A percentile compares a stretch with the other conserved stretches of the same genome.
Conservation (phyloP, 2,329 filamentous ascomycete species). For the Ascochyta lentis region DNA sequence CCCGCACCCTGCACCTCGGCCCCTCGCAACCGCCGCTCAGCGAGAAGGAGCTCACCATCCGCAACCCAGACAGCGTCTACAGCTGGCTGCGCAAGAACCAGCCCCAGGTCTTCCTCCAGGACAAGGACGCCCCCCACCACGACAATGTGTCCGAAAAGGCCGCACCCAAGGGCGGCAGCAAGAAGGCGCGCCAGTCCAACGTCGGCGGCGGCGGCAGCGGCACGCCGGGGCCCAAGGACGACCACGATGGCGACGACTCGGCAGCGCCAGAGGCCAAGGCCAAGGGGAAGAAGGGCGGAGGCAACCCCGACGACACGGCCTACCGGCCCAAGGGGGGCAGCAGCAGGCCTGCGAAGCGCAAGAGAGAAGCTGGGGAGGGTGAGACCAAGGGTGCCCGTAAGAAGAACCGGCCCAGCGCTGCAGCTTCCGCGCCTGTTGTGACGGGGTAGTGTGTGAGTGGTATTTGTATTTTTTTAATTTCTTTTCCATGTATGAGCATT, state of each 20-base stretch:
- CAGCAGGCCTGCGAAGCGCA: constrained; percentile 51
- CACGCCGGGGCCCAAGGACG: constrained; percentile 44
- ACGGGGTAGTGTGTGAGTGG: background rate
- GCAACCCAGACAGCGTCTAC: constrained; percentile 90
- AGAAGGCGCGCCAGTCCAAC: constrained; percentile 44
- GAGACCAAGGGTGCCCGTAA: constrained; percentile 37
- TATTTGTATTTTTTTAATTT: background rate
- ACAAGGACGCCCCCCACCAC: constrained; percentile 58
- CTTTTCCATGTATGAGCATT: constrained; percentile 7
- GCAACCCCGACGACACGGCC: constrained; percentile 51
- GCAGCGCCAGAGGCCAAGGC: constrained; percentile 41
- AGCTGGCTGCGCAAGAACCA: constrained; percentile 92
- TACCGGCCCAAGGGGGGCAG: constrained; percentile 59
- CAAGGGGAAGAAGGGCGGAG: constrained; percentile 39
- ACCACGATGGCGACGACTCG: constrained; percentile 53
- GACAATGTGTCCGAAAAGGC: constrained; percentile 48
- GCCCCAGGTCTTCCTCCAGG: constrained; percentile 83
- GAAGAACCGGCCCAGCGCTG: constrained; percentile 42
- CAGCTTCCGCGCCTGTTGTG: background rate
- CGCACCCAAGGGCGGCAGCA: constrained; percentile 35
- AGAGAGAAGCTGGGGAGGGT: constrained; percentile 50
- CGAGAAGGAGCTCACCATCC: constrained; percentile 63
- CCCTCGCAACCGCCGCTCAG: constrained; percentile 52
- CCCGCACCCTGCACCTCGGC: constrained; percentile 48
- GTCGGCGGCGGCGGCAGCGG: constrained; percentile 27